These are phyloP conservation scores for Trypanosoma scelopori DNA, from an alignment of 208 protist species.

Conservation along the genomic window DNA sequence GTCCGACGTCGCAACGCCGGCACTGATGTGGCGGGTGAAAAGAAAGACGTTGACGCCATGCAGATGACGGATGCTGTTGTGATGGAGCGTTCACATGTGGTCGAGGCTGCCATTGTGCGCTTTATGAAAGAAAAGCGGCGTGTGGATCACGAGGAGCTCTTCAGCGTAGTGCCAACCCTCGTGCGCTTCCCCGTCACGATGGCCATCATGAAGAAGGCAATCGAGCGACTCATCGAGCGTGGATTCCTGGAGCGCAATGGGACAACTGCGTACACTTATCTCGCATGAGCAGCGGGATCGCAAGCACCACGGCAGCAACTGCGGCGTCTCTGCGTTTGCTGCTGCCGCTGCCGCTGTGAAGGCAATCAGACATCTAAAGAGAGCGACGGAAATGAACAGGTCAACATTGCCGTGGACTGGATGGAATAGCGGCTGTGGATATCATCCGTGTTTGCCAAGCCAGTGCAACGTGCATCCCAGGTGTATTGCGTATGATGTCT, in stretches of 20 bases:
- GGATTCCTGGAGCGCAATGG: constrained; percentile 92
- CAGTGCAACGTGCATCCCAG: no score
- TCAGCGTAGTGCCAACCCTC: constrained; percentile 65
- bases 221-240: constrained; percentile 94
- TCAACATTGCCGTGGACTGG: no score
- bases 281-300: constrained; percentile 54
- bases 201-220: constrained; percentile 89
- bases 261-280: constrained; percentile 81
- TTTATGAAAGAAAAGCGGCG: constrained; percentile 91
- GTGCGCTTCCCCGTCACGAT: constrained; percentile 88
- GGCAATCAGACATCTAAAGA: no score
- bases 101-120: constrained; percentile 93
- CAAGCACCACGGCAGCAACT: background rate
- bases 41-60: constrained; percentile 36
- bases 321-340: no score
- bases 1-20: constrained; percentile 2
- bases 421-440: no score
- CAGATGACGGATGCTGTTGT: constrained; percentile 71
- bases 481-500: no score
- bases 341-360: background rate
- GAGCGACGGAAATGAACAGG: no score
- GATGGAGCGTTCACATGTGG: constrained; percentile 77
- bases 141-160: constrained; percentile 83
- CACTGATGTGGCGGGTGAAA: constrained; percentile 13
- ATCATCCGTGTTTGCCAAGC: no score